Evolutionary conservation across 2,329 filamentous ascomycete genomes (phyloP).

Genomic region (Ascochyta rabiei): DNA sequence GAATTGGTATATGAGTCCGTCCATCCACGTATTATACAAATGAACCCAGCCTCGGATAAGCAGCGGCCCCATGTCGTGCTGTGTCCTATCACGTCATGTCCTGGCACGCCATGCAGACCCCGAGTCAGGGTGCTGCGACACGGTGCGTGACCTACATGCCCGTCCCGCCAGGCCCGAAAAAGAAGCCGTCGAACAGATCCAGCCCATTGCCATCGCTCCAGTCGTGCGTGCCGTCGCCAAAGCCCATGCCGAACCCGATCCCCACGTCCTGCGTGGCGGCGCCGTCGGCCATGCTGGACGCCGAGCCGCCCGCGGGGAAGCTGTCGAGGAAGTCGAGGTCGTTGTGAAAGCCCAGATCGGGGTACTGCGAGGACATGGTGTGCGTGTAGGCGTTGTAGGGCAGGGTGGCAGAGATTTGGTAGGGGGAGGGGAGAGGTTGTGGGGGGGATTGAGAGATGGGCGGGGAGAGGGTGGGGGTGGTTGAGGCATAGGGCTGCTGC

Average conservation of each 20-base stretch:
- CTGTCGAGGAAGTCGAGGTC: conserved; percentile 63
- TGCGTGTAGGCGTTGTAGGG: conserved; percentile 42
- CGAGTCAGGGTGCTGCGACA: too few relatives aligned
- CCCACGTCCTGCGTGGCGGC: conserved; percentile 66
- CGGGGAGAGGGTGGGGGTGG: conserved; percentile 28
- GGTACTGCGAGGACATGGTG: conserved; percentile 35
- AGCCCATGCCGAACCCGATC: conserved; percentile 60
- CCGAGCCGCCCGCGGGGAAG: conserved; percentile 46
- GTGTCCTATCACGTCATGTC: too few relatives aligned
- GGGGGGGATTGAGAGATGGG: conserved; percentile 26
- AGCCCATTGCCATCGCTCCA: conserved; percentile 54
- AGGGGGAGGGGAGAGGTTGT: conserved; percentile 28
- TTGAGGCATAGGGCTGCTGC: conserved; percentile 21
- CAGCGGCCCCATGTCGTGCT: too few relatives aligned
- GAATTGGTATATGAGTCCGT: too few relatives aligned
- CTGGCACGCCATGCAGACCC: too few relatives aligned
- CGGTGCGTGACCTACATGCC: conserved; percentile 16
- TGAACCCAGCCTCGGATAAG: too few relatives aligned
- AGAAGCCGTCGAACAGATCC: conserved; percentile 70
- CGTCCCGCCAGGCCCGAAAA: conserved; percentile 34
- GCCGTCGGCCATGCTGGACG: conserved; percentile 45
- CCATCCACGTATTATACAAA: too few relatives aligned
- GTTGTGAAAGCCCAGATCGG: conserved; percentile 47
- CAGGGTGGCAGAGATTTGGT: conserved; percentile 37
- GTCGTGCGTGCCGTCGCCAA: conserved; percentile 61